Conservation (phyloP, 371 early-diverging fungal species). For the Rhizomucor pusillus region DNA sequence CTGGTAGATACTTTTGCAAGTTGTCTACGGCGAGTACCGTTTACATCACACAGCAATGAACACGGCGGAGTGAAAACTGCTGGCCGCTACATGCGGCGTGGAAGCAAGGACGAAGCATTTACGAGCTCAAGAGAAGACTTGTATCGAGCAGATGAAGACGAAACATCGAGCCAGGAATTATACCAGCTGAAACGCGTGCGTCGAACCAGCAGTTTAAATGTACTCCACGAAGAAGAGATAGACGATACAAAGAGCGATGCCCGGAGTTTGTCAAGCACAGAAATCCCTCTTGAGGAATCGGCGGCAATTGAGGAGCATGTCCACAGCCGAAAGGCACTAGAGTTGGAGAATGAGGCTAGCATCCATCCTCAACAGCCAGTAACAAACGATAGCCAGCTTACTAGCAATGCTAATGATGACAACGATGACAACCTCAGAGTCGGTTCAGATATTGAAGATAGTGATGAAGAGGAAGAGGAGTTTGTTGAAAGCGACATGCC, state of each 20-base stretch:
- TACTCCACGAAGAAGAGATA: constrained; percentile 28
- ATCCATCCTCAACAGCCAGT: constrained; percentile 4
- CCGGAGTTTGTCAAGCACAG: constrained; percentile 4
- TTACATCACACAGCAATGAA: no score
- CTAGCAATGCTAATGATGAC: constrained; percentile 14
- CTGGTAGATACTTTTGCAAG: constrained; percentile 4
- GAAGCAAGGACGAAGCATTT: neutral
- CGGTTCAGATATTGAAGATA: constrained; percentile 5
- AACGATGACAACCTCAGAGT: constrained; percentile 16
- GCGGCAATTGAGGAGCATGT: neutral
- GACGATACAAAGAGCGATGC: constrained; percentile 6
- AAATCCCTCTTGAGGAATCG: neutral
- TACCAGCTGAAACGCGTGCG: constrained; percentile 18
- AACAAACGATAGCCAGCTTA: constrained; percentile 4
- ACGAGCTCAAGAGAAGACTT: no score
- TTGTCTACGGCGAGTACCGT: constrained; percentile 9
- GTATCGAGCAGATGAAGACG: neutral
- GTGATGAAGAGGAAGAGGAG: constrained; percentile 13
- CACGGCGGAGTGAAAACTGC: no score
- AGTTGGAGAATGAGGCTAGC: constrained; percentile 2
- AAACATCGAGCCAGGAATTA: constrained; percentile 4
- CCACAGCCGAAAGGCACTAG: neutral
- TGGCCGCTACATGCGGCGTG: neutral
- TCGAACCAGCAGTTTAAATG: constrained; percentile 47
- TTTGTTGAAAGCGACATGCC: constrained; percentile 2